Percentiles rank a stretch among this genome's conserved stretches.
These are phyloP conservation scores for Silene uniflora DNA, from an alignment of 148 eudicot genomes.

Conservation along the genomic window DNA sequence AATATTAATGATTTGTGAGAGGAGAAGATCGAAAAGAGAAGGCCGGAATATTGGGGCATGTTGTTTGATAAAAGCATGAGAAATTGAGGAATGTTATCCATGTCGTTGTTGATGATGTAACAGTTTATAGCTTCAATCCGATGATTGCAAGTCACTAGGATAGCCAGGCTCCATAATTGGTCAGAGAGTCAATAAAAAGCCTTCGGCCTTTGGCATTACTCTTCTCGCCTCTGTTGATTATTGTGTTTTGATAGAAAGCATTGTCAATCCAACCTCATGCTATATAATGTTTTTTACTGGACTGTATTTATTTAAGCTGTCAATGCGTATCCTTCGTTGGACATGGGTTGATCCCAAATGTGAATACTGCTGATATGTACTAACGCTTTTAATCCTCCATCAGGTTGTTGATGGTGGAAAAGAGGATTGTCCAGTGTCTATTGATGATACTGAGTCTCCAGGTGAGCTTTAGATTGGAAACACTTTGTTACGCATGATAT, in stretches of 20 bases:
- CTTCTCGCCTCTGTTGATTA: no score
- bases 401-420: conserved; percentile 54
- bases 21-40: no score
- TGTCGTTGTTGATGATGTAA: no score
- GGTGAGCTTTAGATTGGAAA: conserved; percentile 30
- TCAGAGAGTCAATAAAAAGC: no score
- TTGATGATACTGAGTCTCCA: conserved; percentile 43
- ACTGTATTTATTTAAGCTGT: background rate
- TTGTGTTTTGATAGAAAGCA: background rate
- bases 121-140: no score
- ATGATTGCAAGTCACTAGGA: no score
- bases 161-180: no score
- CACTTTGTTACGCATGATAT: conserved; percentile 18
- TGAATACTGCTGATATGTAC: background rate
- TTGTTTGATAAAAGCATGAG: no score
- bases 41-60: no score
- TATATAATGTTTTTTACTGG: background rate
- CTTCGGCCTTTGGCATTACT: no score
- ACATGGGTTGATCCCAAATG: background rate
- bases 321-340: background rate
- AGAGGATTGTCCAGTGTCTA: conserved; percentile 31
- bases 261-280: background rate
- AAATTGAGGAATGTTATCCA: no score
- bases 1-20: no score
- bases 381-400: background rate